These are phyloP conservation scores for Amoebophrya sp. DNA, from an alignment of 169 alveolate genomes.

Conservation along the genomic window DNA sequence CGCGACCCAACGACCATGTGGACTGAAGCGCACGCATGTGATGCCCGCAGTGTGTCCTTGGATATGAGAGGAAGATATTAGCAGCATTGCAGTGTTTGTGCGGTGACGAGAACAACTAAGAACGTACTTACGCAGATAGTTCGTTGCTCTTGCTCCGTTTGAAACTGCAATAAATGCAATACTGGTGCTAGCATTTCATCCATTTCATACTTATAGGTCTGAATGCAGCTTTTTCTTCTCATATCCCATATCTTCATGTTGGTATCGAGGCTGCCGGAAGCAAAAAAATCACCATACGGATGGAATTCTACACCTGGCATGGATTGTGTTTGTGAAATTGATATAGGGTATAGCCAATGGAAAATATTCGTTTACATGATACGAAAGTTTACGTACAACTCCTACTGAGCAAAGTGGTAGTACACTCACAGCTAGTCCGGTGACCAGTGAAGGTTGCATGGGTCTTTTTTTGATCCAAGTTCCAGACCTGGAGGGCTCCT, in stretches of 20 bases:
- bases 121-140: no score
- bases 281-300: constrained; percentile 35
- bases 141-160: no score
- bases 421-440: constrained; percentile 5
- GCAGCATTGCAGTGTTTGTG: no score
- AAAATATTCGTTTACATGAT: neutral
- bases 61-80: no score
- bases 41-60: constrained; percentile 54
- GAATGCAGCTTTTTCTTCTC: constrained; percentile 50
- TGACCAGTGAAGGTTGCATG: neutral
- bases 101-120: no score
- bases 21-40: constrained; percentile 56
- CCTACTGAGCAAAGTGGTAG: neutral
- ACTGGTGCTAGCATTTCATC: no score
- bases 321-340: neutral
- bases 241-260: constrained; percentile 65
- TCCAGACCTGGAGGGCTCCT: constrained; percentile 28
- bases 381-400: neutral
- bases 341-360: neutral
- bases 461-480: neutral
- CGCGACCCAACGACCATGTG: constrained; percentile 67
- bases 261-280: constrained; percentile 56
- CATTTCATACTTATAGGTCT: constrained; percentile 55
- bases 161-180: no score
- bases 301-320: constrained; percentile 32